These are phyloP conservation scores for Cyclocybe aegerita DNA, from an alignment of 768 basidiomycete species.

Conservation along the genomic window DNA sequence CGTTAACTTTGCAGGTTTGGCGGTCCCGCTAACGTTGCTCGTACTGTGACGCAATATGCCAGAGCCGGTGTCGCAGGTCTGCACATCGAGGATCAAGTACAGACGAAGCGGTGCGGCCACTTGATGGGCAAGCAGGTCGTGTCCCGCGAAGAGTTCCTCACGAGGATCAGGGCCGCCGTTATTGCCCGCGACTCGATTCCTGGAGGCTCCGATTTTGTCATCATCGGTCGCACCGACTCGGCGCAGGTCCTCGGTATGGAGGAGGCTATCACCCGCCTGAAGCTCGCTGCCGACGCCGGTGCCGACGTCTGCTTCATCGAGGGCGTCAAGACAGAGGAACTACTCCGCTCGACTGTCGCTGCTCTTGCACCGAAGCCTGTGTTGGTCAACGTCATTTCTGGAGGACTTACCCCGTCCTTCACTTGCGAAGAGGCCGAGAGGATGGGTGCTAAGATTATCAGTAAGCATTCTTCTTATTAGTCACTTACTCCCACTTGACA, in stretches of 20 bases:
- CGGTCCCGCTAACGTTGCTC: conserved; percentile 71
- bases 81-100: conserved; percentile 82
- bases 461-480: conserved; percentile 36
- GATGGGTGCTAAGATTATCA: conserved; percentile 76
- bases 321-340: conserved; percentile 68
- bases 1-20: conserved; percentile 44
- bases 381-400: conserved; percentile 79
- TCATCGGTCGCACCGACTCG: conserved; percentile 76
- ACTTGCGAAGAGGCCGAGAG: conserved; percentile 67
- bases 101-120: conserved; percentile 79
- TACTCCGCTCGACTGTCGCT: conserved; percentile 61
- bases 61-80: conserved; percentile 69
- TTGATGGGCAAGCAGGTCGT: conserved; percentile 80
- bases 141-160: conserved; percentile 71
- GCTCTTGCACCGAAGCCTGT: conserved; percentile 73
- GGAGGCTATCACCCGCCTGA: conserved; percentile 63
- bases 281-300: conserved; percentile 70
- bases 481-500: background rate
- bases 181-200: conserved; percentile 76
- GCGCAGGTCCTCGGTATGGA: conserved; percentile 81
- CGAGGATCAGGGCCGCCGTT: conserved; percentile 75
- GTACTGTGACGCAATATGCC: conserved; percentile 67
- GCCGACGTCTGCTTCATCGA: conserved; percentile 84
- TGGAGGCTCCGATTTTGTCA: conserved; percentile 74
- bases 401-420: conserved; percentile 77